These are phyloP conservation scores for Penicillium verrucosum DNA, from an alignment of 2,329 filamentous ascomycete species.

Conservation along the genomic window DNA sequence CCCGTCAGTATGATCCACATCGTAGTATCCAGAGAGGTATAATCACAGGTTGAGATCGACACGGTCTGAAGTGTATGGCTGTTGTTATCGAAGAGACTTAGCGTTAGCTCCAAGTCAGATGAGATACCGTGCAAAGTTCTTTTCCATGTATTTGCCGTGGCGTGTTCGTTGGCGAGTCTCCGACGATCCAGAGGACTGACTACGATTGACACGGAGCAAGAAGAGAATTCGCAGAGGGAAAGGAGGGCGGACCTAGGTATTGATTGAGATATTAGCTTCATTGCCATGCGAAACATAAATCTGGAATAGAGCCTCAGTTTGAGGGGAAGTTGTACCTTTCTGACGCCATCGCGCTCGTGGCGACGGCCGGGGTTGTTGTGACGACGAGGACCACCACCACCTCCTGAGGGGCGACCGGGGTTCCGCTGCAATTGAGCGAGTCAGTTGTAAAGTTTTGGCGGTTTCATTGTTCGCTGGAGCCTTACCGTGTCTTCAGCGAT, in stretches of 20 bases:
- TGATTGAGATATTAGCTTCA: slow-evolving; percentile 11
- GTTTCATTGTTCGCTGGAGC: slow-evolving; percentile 1
- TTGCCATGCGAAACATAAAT: slow-evolving; percentile 4
- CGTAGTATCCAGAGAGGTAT: background rate
- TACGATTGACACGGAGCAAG: slow-evolving; percentile 35
- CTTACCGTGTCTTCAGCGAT: slow-evolving; percentile 59
- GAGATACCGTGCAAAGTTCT: slow-evolving; percentile 35
- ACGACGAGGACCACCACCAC: slow-evolving; percentile 29
- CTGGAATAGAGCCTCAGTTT: background rate
- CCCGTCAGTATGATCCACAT: slow-evolving; percentile 6
- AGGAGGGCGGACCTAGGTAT: slow-evolving; percentile 46
- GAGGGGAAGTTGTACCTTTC: slow-evolving; percentile 64
- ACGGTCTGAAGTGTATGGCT: slow-evolving; percentile 46
- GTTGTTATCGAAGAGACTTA: slow-evolving; percentile 37
- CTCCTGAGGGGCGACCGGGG: slow-evolving; percentile 28
- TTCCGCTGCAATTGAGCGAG: slow-evolving; percentile 17
- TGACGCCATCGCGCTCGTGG: slow-evolving; percentile 83
- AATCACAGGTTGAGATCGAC: slow-evolving; percentile 47
- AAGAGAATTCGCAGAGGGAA: slow-evolving; percentile 35
- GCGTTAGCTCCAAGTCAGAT: slow-evolving; percentile 46
- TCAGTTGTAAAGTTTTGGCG: slow-evolving; percentile 15
- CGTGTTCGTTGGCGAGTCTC: slow-evolving; percentile 25
- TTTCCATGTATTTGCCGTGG: slow-evolving; percentile 31
- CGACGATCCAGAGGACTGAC: slow-evolving; percentile 25
- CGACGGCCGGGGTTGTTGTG: slow-evolving; percentile 56